phyloP scores from a whole-genome alignment of 306 rosid genomes.

The Corylus americana region DNA sequence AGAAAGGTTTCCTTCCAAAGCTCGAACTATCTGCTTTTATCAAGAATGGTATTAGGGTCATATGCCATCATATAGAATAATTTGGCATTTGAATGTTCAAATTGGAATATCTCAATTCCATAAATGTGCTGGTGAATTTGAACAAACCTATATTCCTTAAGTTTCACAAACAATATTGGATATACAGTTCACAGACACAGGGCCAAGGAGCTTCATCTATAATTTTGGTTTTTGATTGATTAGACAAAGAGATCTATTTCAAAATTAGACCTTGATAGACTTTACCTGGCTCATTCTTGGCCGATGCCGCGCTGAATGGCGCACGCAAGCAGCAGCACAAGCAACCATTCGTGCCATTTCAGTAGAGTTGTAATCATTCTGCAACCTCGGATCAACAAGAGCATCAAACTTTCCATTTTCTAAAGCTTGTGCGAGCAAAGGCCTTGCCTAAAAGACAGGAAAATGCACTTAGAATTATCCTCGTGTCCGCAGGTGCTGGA shows the following conservation, averaged over 20 bases:
- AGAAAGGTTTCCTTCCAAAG: constrained; percentile 42
- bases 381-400: constrained; percentile 51
- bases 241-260: not conserved
- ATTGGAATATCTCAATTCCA: not conserved
- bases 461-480: too few relatives aligned
- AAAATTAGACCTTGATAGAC: not conserved
- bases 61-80: not conserved
- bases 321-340: constrained; percentile 60
- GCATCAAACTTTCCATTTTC: constrained; percentile 45
- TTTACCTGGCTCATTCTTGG: constrained; percentile 70
- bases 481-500: not conserved
- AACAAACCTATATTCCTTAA: not conserved
- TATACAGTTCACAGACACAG: not conserved
- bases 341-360: constrained; percentile 59
- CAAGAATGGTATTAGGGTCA: not conserved
- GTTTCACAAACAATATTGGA: not conserved
- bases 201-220: not conserved
- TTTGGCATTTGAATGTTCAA: not conserved
- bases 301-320: constrained; percentile 52
- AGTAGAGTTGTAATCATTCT: constrained; percentile 38
- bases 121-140: not conserved
- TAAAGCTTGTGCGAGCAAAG: constrained; percentile 55
- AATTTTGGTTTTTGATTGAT: not conserved
- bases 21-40: constrained; percentile 41
- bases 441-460: constrained; percentile 57